Percentiles rank a stretch among this genome's conserved stretches.
Evolutionary conservation across 225 moss, liverwort and hornwort genomes (phyloP).

Genomic region (Sphagnum tenellum): DNA sequence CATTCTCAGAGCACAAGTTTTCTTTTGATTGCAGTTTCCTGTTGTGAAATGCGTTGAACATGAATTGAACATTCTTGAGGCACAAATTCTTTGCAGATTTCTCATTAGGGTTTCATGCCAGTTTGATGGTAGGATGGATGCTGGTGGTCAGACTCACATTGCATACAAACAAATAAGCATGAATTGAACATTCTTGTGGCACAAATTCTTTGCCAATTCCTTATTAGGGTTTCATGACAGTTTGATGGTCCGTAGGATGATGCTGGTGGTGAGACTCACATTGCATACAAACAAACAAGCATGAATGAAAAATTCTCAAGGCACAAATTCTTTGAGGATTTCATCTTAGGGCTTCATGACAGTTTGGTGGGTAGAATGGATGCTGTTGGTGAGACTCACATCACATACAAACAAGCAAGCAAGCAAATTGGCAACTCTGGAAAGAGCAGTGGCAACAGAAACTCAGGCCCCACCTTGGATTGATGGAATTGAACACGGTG

Average conservation of each 20-base stretch:
- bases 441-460: neutral
- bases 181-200: too few species aligned
- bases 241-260: neutral
- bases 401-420: neutral
- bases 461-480: constrained; percentile 44
- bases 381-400: too few species aligned
- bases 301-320: too few species aligned
- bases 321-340: too few species aligned
- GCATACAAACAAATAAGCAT: too few species aligned
- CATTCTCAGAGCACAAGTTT: neutral
- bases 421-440: neutral
- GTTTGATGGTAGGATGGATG: neutral
- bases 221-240: neutral
- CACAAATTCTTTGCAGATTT: too few species aligned
- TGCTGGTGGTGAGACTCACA: too few species aligned
- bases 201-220: too few species aligned
- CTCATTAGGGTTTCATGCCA: neutral
- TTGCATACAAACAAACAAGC: too few species aligned
- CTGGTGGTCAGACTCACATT: too few species aligned
- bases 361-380: neutral
- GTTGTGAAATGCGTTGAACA: too few species aligned
- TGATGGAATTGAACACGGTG: constrained; percentile 90
- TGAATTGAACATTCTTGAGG: too few species aligned
- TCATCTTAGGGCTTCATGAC: neutral
- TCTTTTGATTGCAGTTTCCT: neutral